These are phyloP conservation scores for Myochromella boudieri DNA, from an alignment of 768 basidiomycete species.

Conservation along the genomic window DNA sequence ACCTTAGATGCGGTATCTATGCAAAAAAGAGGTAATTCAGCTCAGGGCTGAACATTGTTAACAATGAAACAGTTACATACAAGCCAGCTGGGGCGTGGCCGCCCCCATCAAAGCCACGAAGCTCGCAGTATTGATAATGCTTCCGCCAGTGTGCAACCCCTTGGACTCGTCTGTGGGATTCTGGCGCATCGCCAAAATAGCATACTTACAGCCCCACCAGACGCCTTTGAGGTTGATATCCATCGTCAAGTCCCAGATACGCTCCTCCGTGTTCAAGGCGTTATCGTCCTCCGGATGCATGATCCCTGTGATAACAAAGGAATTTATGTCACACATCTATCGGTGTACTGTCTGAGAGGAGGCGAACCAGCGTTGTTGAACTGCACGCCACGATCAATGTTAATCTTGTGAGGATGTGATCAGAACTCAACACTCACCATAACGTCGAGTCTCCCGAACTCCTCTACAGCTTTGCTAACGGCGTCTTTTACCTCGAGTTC, in stretches of 20 bases:
- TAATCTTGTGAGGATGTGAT: too few species aligned
- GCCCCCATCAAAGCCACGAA: slow-evolving; percentile 96
- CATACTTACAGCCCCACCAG: slow-evolving; percentile 99
- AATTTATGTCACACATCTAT: background rate
- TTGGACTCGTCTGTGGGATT: slow-evolving; percentile 83
- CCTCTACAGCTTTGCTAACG: slow-evolving; percentile 75
- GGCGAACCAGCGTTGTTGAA: slow-evolving; percentile 87
- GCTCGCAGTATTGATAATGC: slow-evolving; percentile 97
- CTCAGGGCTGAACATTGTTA: slow-evolving; percentile 3
- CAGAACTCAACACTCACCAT: slow-evolving; percentile 61
- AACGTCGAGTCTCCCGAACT: slow-evolving; percentile 93
- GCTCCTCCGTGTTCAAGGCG: slow-evolving; percentile 94
- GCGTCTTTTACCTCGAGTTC: slow-evolving; percentile 83
- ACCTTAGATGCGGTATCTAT: slow-evolving; percentile 95
- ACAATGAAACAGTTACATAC: slow-evolving; percentile 44
- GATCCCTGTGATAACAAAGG: slow-evolving; percentile 57
- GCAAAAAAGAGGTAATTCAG: slow-evolving; percentile 13
- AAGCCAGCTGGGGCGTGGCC: slow-evolving; percentile 97
- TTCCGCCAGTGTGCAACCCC: slow-evolving; percentile 79
- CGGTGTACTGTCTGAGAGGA: background rate
- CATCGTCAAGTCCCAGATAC: slow-evolving; percentile 94
- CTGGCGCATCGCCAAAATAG: slow-evolving; percentile 93
- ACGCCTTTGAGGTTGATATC: slow-evolving; percentile 97
- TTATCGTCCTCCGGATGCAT: slow-evolving; percentile 97
- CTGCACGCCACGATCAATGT: slow-evolving; percentile 35